Evolutionary conservation across 1,139 yeast species (phyloP).

Genomic region (Kodamaea arcana): DNA sequence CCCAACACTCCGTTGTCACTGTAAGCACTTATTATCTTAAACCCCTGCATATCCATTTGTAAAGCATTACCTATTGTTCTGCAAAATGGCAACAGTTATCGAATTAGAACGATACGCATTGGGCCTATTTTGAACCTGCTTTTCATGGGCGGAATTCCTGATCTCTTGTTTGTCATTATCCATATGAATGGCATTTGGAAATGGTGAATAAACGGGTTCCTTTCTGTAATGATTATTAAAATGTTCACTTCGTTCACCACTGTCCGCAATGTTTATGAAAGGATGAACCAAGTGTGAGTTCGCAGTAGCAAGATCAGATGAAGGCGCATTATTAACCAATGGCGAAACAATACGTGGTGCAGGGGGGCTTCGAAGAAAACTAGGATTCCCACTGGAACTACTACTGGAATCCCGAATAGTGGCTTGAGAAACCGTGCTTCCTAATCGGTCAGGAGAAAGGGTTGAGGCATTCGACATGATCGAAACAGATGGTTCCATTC

Average conservation of each 20-base stretch:
- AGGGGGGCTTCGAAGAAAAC: conserved; percentile 7
- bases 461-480: conserved; percentile 20
- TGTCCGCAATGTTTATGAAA: conserved; percentile 6
- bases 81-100: conserved; percentile 39
- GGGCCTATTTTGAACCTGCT: conserved; percentile 24
- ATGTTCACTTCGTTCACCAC: conserved; percentile 13
- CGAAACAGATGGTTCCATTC: conserved; percentile 10
- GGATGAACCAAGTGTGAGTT: conserved; percentile 19
- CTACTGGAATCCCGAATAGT: not conserved
- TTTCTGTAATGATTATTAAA: conserved; percentile 48
- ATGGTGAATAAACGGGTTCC: conserved; percentile 35
- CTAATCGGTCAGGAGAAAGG: conserved; percentile 13
- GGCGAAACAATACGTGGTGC: conserved; percentile 17
- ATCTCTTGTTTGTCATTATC: conserved; percentile 32
- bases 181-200: conserved; percentile 39
- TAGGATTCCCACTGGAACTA: not conserved
- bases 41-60: too few species aligned
- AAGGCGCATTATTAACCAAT: conserved; percentile 21
- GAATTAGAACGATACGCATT: conserved; percentile 37
- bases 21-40: too few species aligned
- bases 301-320: conserved; percentile 18
- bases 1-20: too few species aligned
- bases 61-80: conserved; percentile 17
- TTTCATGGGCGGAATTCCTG: conserved; percentile 17
- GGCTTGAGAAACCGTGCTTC: not conserved